A percentile compares a stretch with the other conserved stretches of the same genome.
Evolutionary conservation across 2,329 filamentous ascomycete species (phyloP).

Genomic region (Diaporthe eres): DNA sequence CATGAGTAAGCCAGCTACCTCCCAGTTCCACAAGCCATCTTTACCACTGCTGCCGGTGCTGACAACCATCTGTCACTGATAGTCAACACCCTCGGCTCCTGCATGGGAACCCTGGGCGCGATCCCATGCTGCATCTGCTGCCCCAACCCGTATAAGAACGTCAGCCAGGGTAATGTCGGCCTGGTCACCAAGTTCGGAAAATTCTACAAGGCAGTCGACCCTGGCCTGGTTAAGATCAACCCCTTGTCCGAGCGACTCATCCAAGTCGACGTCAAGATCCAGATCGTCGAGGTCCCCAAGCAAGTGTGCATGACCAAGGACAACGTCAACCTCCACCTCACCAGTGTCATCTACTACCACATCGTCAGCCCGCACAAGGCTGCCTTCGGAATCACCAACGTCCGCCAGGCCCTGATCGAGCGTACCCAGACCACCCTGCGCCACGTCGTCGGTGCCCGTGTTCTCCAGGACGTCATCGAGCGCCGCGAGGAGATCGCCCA

Average conservation of each 20-base stretch:
- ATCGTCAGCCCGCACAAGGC: constrained; percentile 96
- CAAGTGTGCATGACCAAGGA: constrained; percentile 99
- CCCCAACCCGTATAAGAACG: constrained; percentile 96
- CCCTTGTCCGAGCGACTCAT: constrained; percentile 90
- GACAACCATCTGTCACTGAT: not conserved
- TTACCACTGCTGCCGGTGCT: not conserved
- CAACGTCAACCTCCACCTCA: constrained; percentile 94
- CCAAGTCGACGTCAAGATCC: constrained; percentile 98
- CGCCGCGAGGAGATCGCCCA: constrained; percentile 96
- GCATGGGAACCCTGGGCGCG: constrained; percentile 85
- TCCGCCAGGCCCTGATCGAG: constrained; percentile 96
- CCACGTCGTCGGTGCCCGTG: constrained; percentile 94
- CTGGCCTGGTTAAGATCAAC: constrained; percentile 97
- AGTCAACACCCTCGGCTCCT: constrained; percentile 81
- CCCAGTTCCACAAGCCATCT: not conserved
- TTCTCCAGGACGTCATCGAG: constrained; percentile 98
- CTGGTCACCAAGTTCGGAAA: constrained; percentile 95
- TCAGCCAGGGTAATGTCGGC: constrained; percentile 93
- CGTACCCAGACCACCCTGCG: constrained; percentile 97
- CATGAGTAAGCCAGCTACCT: constrained; percentile 74
- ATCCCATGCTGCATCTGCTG: constrained; percentile 92
- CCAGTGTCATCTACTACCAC: constrained; percentile 99
- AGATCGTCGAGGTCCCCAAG: constrained; percentile 96
- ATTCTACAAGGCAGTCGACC: constrained; percentile 96
- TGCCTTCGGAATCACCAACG: constrained; percentile 95